A percentile compares a stretch with the other conserved stretches of the same genome.
Conservation (phyloP, 2,329 filamentous ascomycete species). For the Scopulariopsis brevicaulis region DNA sequence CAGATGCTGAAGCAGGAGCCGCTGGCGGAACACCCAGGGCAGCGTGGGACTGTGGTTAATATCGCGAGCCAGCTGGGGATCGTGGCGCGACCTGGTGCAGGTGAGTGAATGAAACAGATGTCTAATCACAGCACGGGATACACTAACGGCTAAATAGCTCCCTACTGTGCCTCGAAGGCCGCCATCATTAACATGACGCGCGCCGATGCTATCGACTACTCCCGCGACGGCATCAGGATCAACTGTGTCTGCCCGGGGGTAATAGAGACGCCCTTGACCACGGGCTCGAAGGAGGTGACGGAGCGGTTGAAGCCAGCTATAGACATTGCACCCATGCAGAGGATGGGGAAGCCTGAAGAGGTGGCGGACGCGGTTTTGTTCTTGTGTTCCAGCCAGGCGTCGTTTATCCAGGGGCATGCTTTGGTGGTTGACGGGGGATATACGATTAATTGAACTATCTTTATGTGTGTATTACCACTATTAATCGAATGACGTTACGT, state of each 20-base stretch:
- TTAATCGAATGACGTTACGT: no score
- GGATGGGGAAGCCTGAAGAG: slow-evolving; percentile 37
- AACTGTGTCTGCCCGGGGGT: slow-evolving; percentile 28
- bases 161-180: slow-evolving; percentile 46
- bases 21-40: slow-evolving; percentile 23
- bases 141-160: slow-evolving; percentile 20
- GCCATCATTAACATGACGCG: slow-evolving; percentile 47
- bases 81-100: slow-evolving; percentile 30
- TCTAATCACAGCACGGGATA: background rate
- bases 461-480: no score
- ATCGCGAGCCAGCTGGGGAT: slow-evolving; percentile 40
- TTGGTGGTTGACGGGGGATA: slow-evolving; percentile 42
- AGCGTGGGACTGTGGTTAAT: slow-evolving; percentile 37
- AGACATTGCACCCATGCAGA: slow-evolving; percentile 34
- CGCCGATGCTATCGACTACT: slow-evolving; percentile 45
- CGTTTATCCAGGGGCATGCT: slow-evolving; percentile 39
- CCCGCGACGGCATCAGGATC: slow-evolving; percentile 23
- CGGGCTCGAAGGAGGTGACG: slow-evolving; percentile 22
- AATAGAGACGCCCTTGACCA: slow-evolving; percentile 34
- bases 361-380: slow-evolving; percentile 37
- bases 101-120: slow-evolving; percentile 16
- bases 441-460: slow-evolving; percentile 25
- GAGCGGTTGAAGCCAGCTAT: slow-evolving; percentile 26
- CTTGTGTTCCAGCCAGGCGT: slow-evolving; percentile 32
- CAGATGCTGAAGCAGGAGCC: slow-evolving; percentile 34